Conservation (phyloP, 177 flowering plant genomes). For the Vitis hybrid region DNA sequence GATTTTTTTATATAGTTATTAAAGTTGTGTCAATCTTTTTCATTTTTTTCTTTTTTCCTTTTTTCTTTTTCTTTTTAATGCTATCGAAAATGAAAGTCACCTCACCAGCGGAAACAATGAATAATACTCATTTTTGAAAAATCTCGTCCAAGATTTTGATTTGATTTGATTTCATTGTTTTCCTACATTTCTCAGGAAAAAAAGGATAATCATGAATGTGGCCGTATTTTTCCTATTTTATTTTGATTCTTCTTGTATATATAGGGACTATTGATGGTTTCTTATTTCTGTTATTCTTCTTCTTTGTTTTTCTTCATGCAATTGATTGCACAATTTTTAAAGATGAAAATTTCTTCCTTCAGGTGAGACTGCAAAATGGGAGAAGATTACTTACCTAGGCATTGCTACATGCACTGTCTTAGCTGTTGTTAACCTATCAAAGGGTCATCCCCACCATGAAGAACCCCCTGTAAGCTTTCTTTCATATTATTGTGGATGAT, state of each 20-base stretch:
- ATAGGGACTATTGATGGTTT: not conserved
- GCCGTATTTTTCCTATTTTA: not conserved
- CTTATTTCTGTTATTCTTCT: not conserved
- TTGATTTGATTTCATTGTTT: not conserved
- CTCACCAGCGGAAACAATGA: no score
- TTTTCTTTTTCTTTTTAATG: no score
- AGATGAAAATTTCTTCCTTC: slow-evolving; percentile 1
- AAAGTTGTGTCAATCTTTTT: no score
- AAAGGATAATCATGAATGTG: not conserved
- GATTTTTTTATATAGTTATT: no score
- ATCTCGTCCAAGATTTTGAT: no score
- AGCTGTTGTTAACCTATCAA: slow-evolving; percentile 55
- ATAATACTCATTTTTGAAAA: no score
- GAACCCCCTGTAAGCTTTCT: slow-evolving; percentile 58
- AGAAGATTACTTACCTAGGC: slow-evolving; percentile 83
- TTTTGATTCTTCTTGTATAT: not conserved
- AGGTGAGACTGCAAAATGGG: slow-evolving; percentile 84
- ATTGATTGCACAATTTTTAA: not conserved
- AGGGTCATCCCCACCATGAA: slow-evolving; percentile 76
- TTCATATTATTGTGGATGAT: not conserved
- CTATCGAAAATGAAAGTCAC: no score
- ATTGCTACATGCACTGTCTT: slow-evolving; percentile 56
- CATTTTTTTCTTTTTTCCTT: no score
- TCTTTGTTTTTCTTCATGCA: not conserved
- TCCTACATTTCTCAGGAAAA: not conserved